A percentile compares a stretch with the other conserved stretches of the same genome.
phyloP scores from a whole-genome alignment of 768 basidiomycete species.

The Lentinula aciculospora region DNA sequence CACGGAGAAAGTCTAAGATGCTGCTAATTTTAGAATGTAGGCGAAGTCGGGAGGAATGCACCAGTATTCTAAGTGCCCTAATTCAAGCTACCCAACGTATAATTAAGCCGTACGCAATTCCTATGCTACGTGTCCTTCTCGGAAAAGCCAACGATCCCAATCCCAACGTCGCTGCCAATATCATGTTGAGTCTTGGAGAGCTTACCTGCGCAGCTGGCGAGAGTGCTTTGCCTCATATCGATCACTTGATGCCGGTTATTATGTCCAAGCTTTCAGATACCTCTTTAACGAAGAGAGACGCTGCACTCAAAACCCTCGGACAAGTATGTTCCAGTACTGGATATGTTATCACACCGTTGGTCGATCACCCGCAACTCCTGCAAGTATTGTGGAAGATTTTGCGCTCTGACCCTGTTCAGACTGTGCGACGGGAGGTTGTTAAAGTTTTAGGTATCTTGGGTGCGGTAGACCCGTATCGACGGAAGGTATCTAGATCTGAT shows the following conservation, averaged over 20 bases:
- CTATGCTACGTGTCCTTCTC: conserved; percentile 89
- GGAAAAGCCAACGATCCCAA: conserved; percentile 85
- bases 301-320: conserved; percentile 89
- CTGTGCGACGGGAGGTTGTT: conserved; percentile 82
- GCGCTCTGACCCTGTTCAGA: conserved; percentile 67
- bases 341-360: conserved; percentile 86
- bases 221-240: conserved; percentile 77
- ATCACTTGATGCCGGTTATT: conserved; percentile 86
- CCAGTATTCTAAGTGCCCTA: conserved; percentile 81
- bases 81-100: conserved; percentile 89
- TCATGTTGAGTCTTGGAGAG: conserved; percentile 92
- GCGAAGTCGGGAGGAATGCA: conserved; percentile 87
- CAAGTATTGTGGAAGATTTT: conserved; percentile 80
- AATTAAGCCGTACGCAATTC: conserved; percentile 92
- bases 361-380: conserved; percentile 90
- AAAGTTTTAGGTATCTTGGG: conserved; percentile 95
- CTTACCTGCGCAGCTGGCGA: conserved; percentile 91
- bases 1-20: neutral
- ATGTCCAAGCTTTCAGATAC: conserved; percentile 88
- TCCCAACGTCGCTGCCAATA: conserved; percentile 85
- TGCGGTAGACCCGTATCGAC: conserved; percentile 91
- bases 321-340: conserved; percentile 95
- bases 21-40: conserved; percentile 28
- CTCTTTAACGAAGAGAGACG: conserved; percentile 83
- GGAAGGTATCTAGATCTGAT: conserved; percentile 60